These are phyloP conservation scores for Stagonosporopsis tanaceti DNA, from an alignment of 2,329 filamentous ascomycete species.

Conservation along the genomic window DNA sequence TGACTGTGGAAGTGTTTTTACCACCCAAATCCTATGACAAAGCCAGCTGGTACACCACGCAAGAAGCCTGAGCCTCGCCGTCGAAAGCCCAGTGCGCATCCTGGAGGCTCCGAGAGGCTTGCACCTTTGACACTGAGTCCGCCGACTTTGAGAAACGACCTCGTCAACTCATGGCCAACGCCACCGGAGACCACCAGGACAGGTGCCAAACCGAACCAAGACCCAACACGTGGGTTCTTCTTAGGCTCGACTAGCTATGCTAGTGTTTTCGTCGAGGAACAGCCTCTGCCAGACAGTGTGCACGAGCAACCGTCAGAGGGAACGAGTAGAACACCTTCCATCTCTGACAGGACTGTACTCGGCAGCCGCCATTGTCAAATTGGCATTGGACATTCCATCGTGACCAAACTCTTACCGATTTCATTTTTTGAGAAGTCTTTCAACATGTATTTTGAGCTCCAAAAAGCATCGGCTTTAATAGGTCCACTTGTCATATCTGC, in stretches of 20 bases:
- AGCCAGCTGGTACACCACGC: constrained; percentile 46
- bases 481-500: constrained; percentile 42
- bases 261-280: constrained; percentile 44
- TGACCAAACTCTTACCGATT: constrained; percentile 42
- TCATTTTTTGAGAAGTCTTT: constrained; percentile 40
- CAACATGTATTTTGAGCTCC: constrained; percentile 37
- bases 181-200: constrained; percentile 39
- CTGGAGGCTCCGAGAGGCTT: constrained; percentile 30
- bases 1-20: constrained; percentile 42
- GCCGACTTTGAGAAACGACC: constrained; percentile 39
- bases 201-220: constrained; percentile 26
- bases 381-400: constrained; percentile 35
- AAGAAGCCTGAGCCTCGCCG: constrained; percentile 45
- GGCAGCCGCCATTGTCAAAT: constrained; percentile 43
- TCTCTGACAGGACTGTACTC: constrained; percentile 23
- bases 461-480: constrained; percentile 37
- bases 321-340: constrained; percentile 33
- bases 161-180: constrained; percentile 38
- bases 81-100: constrained; percentile 25
- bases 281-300: constrained; percentile 39
- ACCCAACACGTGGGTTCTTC: constrained; percentile 42
- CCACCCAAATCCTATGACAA: constrained; percentile 49
- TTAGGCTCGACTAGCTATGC: constrained; percentile 49
- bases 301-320: constrained; percentile 41
- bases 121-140: constrained; percentile 38